Percentiles rank a stretch among this genome's conserved stretches.
phyloP scores from a whole-genome alignment of 345 rosid species.

The Ceriops zippeliana region DNA sequence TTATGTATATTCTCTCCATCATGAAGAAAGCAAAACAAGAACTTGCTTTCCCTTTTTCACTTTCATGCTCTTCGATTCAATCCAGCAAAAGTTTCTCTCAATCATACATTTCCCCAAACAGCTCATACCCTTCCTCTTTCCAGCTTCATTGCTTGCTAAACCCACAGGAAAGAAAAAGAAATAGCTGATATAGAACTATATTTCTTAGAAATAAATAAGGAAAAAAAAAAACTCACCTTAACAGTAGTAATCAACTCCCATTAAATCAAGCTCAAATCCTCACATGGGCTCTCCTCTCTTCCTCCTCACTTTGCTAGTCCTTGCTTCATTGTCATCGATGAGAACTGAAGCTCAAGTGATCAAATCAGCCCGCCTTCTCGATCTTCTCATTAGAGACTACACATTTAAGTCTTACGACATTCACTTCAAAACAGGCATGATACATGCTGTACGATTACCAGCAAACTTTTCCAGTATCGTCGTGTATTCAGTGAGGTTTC shows the following conservation, averaged over 20 bases:
- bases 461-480: slow-evolving; percentile 69
- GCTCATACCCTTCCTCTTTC: slow-evolving; percentile 26
- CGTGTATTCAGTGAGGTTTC: slow-evolving; percentile 56
- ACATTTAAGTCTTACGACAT: slow-evolving; percentile 52
- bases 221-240: slow-evolving; percentile 2
- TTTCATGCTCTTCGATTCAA: slow-evolving; percentile 37
- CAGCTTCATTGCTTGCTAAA: slow-evolving; percentile 22
- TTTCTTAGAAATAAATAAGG: background rate
- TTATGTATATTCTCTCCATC: background rate
- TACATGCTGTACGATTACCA: slow-evolving; percentile 56
- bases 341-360: slow-evolving; percentile 42
- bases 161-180: slow-evolving; percentile 6
- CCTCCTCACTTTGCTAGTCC: slow-evolving; percentile 17
- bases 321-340: slow-evolving; percentile 20
- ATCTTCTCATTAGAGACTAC: slow-evolving; percentile 74
- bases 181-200: slow-evolving; percentile 11
- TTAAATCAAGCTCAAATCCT: background rate
- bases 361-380: slow-evolving; percentile 53
- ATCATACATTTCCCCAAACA: slow-evolving; percentile 15
- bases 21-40: slow-evolving; percentile 1
- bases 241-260: background rate
- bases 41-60: slow-evolving; percentile 12
- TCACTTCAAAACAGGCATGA: slow-evolving; percentile 49
- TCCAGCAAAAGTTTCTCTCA: slow-evolving; percentile 26
- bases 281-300: slow-evolving; percentile 39